Base-by-base conservation (phyloP, 108 stramenopile genomes). In the Conticribra guillardii region DNA sequence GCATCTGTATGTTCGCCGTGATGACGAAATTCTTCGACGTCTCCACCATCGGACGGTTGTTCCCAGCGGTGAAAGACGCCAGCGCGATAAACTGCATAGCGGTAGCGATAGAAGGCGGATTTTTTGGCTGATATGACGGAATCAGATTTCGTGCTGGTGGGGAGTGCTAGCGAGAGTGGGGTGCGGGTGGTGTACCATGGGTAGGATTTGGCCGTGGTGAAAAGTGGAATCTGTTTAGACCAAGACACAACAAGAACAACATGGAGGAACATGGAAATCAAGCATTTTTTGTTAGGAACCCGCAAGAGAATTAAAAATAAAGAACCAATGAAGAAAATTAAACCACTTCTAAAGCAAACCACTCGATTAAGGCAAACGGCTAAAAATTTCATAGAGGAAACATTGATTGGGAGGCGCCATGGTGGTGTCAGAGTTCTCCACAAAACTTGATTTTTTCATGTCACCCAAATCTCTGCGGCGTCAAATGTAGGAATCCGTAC, bases 61-160 rank as follows among this genome's bases (percentile, higher is more conserved):
- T 94, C 93, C 78, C 76, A 94, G 8, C 90, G 80, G 55, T 87
- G 70, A 61, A 94, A 94, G 18, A 57, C 52, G 41, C 90, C 90
- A 0, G 79, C 85, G 14, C 87, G 73, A 74, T 87, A 64, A 49
- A 94, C 76, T 29, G 82, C 87, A 55, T 91, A 94, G 22, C 87
- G 84, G 59, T 94, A 94, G 19, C 87, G 85, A 70, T 90, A 93
- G 31, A 69, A 30, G 68, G 67, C 84, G 45, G 66, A 52, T 18
- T 59, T 30, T 28, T 30, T 55, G 23, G 19, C 32, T 4, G 9
- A 54, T 16, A 33, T n/a, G n/a, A n/a, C 27, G 28, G n/a, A 31
- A 17, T 64, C 28, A 32, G 62, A 37, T 34, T 46, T 33, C 11
- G 62, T 67, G 21, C 46, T 26, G 45, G 41, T 16, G 29, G 81